phyloP scores from a whole-genome alignment of 129 eudicot genomes.

The Ambrosia artemisiifolia region DNA sequence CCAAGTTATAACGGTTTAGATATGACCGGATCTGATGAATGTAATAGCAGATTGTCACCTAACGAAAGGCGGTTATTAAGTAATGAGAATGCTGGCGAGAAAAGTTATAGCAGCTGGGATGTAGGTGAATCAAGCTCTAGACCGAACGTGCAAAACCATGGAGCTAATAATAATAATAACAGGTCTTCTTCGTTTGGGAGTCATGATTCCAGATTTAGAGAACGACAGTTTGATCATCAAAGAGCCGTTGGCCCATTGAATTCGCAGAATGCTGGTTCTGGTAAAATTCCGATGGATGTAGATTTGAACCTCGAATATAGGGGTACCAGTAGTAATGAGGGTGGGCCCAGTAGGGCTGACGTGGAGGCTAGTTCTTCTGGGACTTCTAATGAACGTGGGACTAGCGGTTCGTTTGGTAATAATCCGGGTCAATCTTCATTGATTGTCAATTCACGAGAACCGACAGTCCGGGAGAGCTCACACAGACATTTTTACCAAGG shows the following conservation, averaged over 20 bases:
- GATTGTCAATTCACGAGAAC: constrained; percentile 21
- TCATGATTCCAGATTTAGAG: constrained; percentile 35
- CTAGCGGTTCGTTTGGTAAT: constrained; percentile 36
- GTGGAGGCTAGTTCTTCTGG: constrained; percentile 32
- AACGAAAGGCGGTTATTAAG: constrained; percentile 51
- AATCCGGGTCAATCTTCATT: constrained; percentile 44
- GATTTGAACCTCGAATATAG: constrained; percentile 38
- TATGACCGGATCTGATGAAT: constrained; percentile 41
- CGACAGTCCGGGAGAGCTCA: constrained; percentile 37
- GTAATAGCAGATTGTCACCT: constrained; percentile 48
- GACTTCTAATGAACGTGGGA: constrained; percentile 33
- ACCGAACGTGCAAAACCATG: constrained; percentile 37
- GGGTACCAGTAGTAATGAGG: constrained; percentile 26
- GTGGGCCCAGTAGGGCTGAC: constrained; percentile 23
- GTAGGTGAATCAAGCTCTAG: constrained; percentile 76
- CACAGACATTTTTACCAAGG: constrained; percentile 29
- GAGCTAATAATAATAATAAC: constrained; percentile 24
- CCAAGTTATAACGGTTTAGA: constrained; percentile 36
- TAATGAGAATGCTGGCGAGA: constrained; percentile 43
- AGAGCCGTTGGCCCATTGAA: constrained; percentile 22
- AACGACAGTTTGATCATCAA: constrained; percentile 32
- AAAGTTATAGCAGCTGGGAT: constrained; percentile 53
- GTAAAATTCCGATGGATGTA: constrained; percentile 25
- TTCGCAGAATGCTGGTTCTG: constrained; percentile 30
- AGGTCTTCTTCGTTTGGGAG: constrained; percentile 30